These are phyloP conservation scores for Acanthochlamys bracteata DNA, from an alignment of 106 monocot species.

Conservation along the genomic window DNA sequence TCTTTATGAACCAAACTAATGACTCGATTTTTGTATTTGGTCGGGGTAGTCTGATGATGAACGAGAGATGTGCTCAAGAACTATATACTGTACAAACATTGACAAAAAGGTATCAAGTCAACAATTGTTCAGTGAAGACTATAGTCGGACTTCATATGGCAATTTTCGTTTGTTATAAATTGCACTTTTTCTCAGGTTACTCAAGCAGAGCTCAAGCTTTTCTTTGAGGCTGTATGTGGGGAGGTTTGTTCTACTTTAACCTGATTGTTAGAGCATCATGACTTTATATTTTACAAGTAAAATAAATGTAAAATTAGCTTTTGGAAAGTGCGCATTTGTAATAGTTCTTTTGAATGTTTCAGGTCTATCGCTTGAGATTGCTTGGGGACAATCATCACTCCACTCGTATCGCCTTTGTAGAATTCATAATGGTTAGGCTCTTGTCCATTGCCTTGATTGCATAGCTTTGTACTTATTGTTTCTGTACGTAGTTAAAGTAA, in stretches of 20 bases:
- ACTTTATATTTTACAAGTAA: background rate
- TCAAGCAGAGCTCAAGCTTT: constrained; percentile 31
- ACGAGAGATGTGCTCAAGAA: constrained; percentile 36
- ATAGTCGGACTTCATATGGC: background rate
- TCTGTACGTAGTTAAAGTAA: too few relatives aligned
- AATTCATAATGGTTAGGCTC: constrained; percentile 29
- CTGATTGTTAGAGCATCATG: background rate
- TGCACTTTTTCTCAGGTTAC: constrained; percentile 11
- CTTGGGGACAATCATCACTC: constrained; percentile 41
- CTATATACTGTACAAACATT: constrained; percentile 50
- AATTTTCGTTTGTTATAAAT: background rate
- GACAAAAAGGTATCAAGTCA: constrained; percentile 30
- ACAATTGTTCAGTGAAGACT: background rate
- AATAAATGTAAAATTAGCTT: background rate
- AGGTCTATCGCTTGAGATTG: constrained; percentile 29
- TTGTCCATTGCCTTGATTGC: background rate
- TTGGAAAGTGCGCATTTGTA: background rate
- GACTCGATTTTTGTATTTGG: background rate
- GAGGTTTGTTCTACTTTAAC: constrained; percentile 16
- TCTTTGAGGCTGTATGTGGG: constrained; percentile 38
- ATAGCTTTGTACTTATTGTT: background rate
- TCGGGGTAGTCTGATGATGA: constrained; percentile 40
- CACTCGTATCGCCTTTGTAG: constrained; percentile 42
- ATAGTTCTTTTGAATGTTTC: background rate
- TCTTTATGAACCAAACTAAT: background rate